Conservation (phyloP, 2,329 filamentous ascomycete genomes). For the Dactylellina leptospora region DNA sequence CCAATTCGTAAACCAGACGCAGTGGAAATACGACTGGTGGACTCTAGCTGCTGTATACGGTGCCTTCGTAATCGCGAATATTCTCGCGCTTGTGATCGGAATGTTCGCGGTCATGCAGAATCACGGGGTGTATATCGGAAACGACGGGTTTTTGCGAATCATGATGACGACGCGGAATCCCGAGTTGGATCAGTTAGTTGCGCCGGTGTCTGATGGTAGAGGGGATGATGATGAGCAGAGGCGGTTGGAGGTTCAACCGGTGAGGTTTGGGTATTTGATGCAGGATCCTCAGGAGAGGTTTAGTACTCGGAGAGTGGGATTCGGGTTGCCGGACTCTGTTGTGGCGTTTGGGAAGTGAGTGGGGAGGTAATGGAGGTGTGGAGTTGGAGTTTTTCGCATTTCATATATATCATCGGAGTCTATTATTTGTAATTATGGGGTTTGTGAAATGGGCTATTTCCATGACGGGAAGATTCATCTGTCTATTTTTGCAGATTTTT, state of each 20-base stretch:
- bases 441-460: too few species aligned
- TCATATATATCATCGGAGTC: neutral
- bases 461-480: too few species aligned
- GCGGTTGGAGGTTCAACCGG: neutral
- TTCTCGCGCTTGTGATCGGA: conserved; percentile 1
- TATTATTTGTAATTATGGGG: neutral
- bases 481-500: too few species aligned
- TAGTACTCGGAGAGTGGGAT: conserved; percentile 1
- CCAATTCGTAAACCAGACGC: conserved; percentile 5
- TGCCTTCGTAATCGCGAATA: conserved; percentile 1
- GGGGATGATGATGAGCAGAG: conserved; percentile 18
- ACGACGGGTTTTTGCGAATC: conserved; percentile 9
- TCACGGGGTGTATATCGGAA: conserved; percentile 1
- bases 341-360: neutral
- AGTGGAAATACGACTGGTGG: conserved; percentile 9
- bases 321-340: conserved; percentile 16
- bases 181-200: conserved; percentile 7
- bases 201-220: conserved; percentile 6
- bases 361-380: neutral
- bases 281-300: neutral
- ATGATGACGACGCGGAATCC: conserved; percentile 25
- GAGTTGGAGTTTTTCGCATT: neutral
- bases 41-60: conserved; percentile 8
- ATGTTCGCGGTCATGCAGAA: conserved; percentile 10
- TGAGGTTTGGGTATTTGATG: conserved; percentile 11